Conservation (phyloP, 1,284 basidiomycete genomes). For the Boletus semigastroideus region DNA sequence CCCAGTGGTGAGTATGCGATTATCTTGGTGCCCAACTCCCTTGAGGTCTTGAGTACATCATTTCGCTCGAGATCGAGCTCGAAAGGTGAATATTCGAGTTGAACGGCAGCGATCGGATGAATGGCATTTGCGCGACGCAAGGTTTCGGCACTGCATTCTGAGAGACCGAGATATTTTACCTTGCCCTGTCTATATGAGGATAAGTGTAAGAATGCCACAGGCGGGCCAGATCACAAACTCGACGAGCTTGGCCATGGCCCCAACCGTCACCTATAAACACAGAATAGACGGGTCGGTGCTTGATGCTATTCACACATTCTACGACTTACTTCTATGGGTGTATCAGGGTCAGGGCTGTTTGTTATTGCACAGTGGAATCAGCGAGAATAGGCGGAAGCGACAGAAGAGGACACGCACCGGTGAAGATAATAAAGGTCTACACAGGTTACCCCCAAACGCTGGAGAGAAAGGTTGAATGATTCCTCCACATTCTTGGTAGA, state of each 20-base stretch:
- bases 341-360: constrained; percentile 1
- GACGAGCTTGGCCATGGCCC: constrained; percentile 36
- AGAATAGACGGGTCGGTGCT: not conserved
- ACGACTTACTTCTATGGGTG: constrained; percentile 1
- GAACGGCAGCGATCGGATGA: constrained; percentile 43
- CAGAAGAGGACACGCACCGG: not conserved
- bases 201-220: not conserved
- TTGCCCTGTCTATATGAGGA: constrained; percentile 35
- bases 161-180: constrained; percentile 44
- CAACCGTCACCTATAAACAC: constrained; percentile 29
- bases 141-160: constrained; percentile 44
- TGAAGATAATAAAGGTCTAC: constrained; percentile 4
- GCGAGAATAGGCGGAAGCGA: not conserved
- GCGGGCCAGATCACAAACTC: constrained; percentile 19
- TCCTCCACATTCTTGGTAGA: constrained; percentile 25
- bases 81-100: constrained; percentile 48
- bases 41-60: not conserved
- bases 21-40: constrained; percentile 34
- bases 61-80: constrained; percentile 28
- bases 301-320: not conserved
- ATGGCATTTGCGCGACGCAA: constrained; percentile 44
- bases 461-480: constrained; percentile 29
- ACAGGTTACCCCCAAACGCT: constrained; percentile 28
- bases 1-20: constrained; percentile 46
- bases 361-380: not conserved